Percentiles rank a stretch among this genome's conserved stretches.
Conservation (phyloP, 108 stramenopile genomes). For the Discostella stelligeroides region DNA sequence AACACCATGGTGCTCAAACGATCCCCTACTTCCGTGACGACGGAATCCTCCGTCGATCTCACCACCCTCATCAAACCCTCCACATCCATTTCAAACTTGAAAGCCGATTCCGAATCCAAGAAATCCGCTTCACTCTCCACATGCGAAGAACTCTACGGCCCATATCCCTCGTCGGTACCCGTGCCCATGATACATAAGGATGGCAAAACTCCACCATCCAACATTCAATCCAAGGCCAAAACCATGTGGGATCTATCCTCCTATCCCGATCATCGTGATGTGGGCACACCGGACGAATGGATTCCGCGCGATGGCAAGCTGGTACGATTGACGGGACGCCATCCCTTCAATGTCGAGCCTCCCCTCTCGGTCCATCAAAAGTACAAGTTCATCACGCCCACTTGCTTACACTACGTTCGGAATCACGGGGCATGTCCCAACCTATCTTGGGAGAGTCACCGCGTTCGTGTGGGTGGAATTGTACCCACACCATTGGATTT, state of each 20-base stretch:
- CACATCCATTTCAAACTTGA: conserved; percentile 32
- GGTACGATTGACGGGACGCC: conserved; percentile 94
- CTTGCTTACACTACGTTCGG: conserved; percentile 78
- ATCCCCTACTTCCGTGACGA: neutral
- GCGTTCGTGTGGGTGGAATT: conserved; percentile 62
- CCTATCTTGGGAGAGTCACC: conserved; percentile 82
- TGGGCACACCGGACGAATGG: conserved; percentile 90
- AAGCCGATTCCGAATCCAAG: neutral
- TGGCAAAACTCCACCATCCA: conserved; percentile 56
- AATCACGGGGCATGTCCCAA: conserved; percentile 92
- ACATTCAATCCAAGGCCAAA: conserved; percentile 52
- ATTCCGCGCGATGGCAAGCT: conserved; percentile 86
- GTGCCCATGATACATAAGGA: conserved; percentile 75
- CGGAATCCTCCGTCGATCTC: conserved; percentile 38
- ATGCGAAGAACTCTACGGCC: conserved; percentile 69
- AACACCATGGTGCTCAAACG: conserved; percentile 24
- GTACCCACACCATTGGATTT: conserved; percentile 65
- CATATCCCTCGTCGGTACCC: conserved; percentile 81
- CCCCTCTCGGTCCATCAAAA: conserved; percentile 73
- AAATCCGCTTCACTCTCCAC: conserved; percentile 2
- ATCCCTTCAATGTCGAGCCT: conserved; percentile 99
- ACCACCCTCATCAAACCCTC: conserved; percentile 48
- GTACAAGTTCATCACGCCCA: conserved; percentile 84
- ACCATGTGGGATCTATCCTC: conserved; percentile 58
- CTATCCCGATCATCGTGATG: conserved; percentile 79